Evolutionary conservation across 1,284 basidiomycete genomes (phyloP).

Genomic region (Clitocybe nebularis): DNA sequence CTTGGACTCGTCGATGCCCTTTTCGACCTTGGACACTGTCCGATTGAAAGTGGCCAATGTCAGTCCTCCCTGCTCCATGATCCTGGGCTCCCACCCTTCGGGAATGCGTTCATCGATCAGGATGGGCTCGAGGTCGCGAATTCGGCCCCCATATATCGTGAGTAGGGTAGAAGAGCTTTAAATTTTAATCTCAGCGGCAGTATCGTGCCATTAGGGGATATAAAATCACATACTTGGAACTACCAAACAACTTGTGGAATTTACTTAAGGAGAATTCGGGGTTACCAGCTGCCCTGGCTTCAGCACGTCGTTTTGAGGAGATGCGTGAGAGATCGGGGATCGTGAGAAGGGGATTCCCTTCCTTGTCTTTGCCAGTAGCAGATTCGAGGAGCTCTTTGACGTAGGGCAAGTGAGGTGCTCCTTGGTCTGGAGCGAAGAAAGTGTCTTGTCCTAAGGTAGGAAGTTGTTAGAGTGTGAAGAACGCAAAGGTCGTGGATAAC

Average conservation of each 20-base stretch:
- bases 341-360: slow-evolving; percentile 46
- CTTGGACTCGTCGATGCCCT: slow-evolving; percentile 31
- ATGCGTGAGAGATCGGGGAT: slow-evolving; percentile 54
- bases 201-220: slow-evolving; percentile 2
- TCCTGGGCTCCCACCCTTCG: slow-evolving; percentile 62
- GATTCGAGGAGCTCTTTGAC: slow-evolving; percentile 55
- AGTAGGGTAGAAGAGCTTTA: slow-evolving; percentile 52
- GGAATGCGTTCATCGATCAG: slow-evolving; percentile 65
- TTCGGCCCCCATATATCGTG: slow-evolving; percentile 60
- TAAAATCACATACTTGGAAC: slow-evolving; percentile 52
- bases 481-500: slow-evolving; percentile 24
- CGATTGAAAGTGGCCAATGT: slow-evolving; percentile 56
- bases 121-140: slow-evolving; percentile 50
- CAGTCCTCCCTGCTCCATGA: slow-evolving; percentile 51
- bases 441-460: slow-evolving; percentile 52
- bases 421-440: slow-evolving; percentile 47
- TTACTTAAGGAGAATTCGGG: slow-evolving; percentile 45
- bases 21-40: slow-evolving; percentile 50
- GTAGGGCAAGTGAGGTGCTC: slow-evolving; percentile 41
- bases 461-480: background rate
- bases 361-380: slow-evolving; percentile 54
- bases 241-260: slow-evolving; percentile 59
- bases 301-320: slow-evolving; percentile 52
- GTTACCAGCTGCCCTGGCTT: slow-evolving; percentile 50
- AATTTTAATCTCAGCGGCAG: slow-evolving; percentile 2